A percentile compares a stretch with the other conserved stretches of the same genome.
Conservation (phyloP, 352 stramenopile genomes). For the Pythium biforme region DNA sequence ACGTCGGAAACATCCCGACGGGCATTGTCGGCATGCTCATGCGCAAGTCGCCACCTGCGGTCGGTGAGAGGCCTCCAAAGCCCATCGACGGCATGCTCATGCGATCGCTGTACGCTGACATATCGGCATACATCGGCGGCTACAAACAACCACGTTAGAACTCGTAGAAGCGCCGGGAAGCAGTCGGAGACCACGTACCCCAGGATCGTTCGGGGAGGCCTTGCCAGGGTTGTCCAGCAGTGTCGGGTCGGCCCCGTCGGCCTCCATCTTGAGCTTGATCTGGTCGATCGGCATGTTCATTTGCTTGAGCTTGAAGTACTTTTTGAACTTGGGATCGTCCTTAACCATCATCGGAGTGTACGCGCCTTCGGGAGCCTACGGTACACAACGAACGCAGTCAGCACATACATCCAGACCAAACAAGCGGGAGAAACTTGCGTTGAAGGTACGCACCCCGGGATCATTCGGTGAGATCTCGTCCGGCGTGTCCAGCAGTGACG, state of each 20-base stretch:
- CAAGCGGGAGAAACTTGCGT: not conserved
- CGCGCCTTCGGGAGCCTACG: slow-evolving; percentile 54
- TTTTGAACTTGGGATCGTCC: slow-evolving; percentile 78
- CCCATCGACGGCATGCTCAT: slow-evolving; percentile 24
- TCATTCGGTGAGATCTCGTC: slow-evolving; percentile 78
- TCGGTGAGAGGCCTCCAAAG: slow-evolving; percentile 10
- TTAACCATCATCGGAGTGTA: slow-evolving; percentile 70
- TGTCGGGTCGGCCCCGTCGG: slow-evolving; percentile 63
- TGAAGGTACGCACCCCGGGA: slow-evolving; percentile 44
- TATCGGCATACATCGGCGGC: slow-evolving; percentile 27
- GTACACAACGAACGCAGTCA: not conserved
- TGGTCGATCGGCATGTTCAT: slow-evolving; percentile 82
- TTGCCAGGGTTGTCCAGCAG: slow-evolving; percentile 63
- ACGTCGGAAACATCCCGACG: slow-evolving; percentile 21
- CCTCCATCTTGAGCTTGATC: slow-evolving; percentile 88
- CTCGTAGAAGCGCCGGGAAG: too few relatives aligned
- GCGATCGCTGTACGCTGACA: slow-evolving; percentile 6
- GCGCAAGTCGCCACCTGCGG: slow-evolving; percentile 1
- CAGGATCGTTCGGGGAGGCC: slow-evolving; percentile 76
- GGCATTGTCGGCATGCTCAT: slow-evolving; percentile 37
- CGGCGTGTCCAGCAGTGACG: slow-evolving; percentile 62
- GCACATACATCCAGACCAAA: not conserved
- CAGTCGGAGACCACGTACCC: too few relatives aligned
- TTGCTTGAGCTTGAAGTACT: slow-evolving; percentile 86
- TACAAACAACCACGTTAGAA: slow-evolving; percentile 4